Percentiles rank a stretch among this genome's conserved stretches.
Evolutionary conservation across 139 green algal species (phyloP).

Genomic region (Haematococcus lacustris): DNA sequence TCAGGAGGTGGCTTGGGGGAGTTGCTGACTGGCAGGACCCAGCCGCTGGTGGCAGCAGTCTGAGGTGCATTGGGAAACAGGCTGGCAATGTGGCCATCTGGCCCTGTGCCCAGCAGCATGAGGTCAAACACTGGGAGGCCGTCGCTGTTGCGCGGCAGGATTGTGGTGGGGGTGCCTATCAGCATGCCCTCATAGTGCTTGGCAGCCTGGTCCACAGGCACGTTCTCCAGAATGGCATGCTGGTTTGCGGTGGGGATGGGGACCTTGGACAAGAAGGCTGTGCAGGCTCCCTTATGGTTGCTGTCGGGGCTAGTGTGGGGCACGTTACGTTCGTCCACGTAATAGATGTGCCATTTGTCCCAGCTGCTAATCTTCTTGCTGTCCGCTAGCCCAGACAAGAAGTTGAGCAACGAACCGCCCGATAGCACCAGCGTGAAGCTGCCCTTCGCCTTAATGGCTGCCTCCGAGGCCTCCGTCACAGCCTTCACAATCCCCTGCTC

Average conservation of each 20-base stretch:
- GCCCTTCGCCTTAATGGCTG: conserved; percentile 61
- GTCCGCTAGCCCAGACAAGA: conserved; percentile 48
- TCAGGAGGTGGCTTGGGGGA: conserved; percentile 95
- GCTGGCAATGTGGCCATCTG: conserved; percentile 94
- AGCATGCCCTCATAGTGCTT: conserved; percentile 64
- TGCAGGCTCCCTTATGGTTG: conserved; percentile 64
- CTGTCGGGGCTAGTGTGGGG: conserved; percentile 59
- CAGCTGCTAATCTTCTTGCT: conserved; percentile 23
- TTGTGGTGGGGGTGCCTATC: conserved; percentile 36
- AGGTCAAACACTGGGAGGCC: conserved; percentile 77
- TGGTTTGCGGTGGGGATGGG: conserved; percentile 47
- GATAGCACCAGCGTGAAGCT: conserved; percentile 79
- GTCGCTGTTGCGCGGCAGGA: conserved; percentile 51
- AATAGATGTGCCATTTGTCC: conserved; percentile 72
- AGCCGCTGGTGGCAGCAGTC: conserved; percentile 48
- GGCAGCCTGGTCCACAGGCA: conserved; percentile 26
- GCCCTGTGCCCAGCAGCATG: conserved; percentile 91
- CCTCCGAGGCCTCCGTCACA: conserved; percentile 39
- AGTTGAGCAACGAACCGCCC: conserved; percentile 61
- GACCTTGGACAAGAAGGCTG: conserved; percentile 69
- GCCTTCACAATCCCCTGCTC: conserved; percentile 37
- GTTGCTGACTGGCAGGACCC: conserved; percentile 82
- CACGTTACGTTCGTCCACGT: conserved; percentile 84
- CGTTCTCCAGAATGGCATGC: conserved; percentile 8
- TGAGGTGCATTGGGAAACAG: conserved; percentile 89